A percentile compares a stretch with the other conserved stretches of the same genome.
Evolutionary conservation across 2,329 filamentous ascomycete species (phyloP).

Genomic region (Colletotrichum camelliae): DNA sequence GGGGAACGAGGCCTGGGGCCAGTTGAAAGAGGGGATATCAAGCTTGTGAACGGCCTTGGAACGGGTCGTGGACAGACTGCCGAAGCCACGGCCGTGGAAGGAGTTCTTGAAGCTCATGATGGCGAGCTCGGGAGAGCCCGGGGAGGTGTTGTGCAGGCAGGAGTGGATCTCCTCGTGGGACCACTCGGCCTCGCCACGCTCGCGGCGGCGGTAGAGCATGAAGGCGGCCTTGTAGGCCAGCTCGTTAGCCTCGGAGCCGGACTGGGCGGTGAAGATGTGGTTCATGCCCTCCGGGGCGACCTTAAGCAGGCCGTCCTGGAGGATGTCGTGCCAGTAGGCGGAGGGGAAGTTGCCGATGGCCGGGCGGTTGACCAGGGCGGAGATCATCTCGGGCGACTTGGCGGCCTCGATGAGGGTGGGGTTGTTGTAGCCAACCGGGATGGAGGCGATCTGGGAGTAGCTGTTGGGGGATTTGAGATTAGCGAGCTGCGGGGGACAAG

Average conservation of each 20-base stretch:
- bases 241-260: slow-evolving; percentile 84
- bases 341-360: slow-evolving; percentile 83
- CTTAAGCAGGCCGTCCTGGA: slow-evolving; percentile 73
- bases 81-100: slow-evolving; percentile 85
- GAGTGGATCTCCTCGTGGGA: slow-evolving; percentile 70
- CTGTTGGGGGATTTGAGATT: slow-evolving; percentile 42
- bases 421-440: slow-evolving; percentile 86
- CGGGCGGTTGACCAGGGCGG: slow-evolving; percentile 77
- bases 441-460: slow-evolving; percentile 84
- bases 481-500: neutral
- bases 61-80: slow-evolving; percentile 78
- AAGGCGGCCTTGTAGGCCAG: slow-evolving; percentile 87
- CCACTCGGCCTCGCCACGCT: slow-evolving; percentile 77
- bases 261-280: slow-evolving; percentile 82
- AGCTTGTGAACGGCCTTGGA: slow-evolving; percentile 87
- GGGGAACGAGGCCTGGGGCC: slow-evolving; percentile 86
- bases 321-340: slow-evolving; percentile 74
- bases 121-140: slow-evolving; percentile 75
- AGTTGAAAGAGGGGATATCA: slow-evolving; percentile 87
- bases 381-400: slow-evolving; percentile 73
- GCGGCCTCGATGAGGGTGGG: slow-evolving; percentile 69
- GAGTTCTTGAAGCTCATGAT: slow-evolving; percentile 80
- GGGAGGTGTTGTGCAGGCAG: slow-evolving; percentile 74
- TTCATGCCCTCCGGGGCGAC: slow-evolving; percentile 77
- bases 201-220: slow-evolving; percentile 77